Evolutionary conservation across 2,329 filamentous ascomycete species (phyloP), one percentile per base, ranked within the genome.

Genomic region (Colletotrichum cereale): DNA sequence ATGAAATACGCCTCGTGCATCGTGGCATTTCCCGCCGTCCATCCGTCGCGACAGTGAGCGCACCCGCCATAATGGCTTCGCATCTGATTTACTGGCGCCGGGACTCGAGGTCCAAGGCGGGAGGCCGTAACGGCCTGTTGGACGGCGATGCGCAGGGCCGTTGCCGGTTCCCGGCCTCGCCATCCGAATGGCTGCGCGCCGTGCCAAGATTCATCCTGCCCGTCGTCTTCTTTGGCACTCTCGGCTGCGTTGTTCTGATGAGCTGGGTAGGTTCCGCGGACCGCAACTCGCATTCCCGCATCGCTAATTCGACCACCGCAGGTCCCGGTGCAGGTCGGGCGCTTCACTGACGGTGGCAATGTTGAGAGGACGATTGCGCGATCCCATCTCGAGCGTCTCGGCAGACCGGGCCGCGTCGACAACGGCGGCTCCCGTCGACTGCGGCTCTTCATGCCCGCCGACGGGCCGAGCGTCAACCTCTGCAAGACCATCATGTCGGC

Each of bases 401-500:
- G 26, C 14, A 8, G 21, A 1, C 40, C 63, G 12, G n/a, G 8
- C 2, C 47, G 34, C 7, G 34, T 53, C 14, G 68, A 68, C 16
- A 31, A 14, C 6, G 68, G 71, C 21, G 73, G 73, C 29, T 57
- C 68, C 0, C 78, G 78, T 0, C 79, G 74, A 1, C 73, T 83
- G 14, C 79, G 78, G n/a, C 71, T 83, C 62, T 82, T 83, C 73
- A 80, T 83, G 80, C 78, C 80, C 2, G 81, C 81, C 14, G 80
- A 82, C 63, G 77, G 76, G 2, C 79, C 81, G 4, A 75, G 78
- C 62, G 76, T 82, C 42, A 81, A 81, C 63, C 77, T 83, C 14
- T 83, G 81, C 79, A 83, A 82, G 62, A 78, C 79, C 34, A 74
- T 81, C 67, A 81, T 82, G 79, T 82, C 80, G 1, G 79, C 79